Evolutionary conservation across 768 basidiomycete species (phyloP).

Genomic region (Boletus coccyginus): DNA sequence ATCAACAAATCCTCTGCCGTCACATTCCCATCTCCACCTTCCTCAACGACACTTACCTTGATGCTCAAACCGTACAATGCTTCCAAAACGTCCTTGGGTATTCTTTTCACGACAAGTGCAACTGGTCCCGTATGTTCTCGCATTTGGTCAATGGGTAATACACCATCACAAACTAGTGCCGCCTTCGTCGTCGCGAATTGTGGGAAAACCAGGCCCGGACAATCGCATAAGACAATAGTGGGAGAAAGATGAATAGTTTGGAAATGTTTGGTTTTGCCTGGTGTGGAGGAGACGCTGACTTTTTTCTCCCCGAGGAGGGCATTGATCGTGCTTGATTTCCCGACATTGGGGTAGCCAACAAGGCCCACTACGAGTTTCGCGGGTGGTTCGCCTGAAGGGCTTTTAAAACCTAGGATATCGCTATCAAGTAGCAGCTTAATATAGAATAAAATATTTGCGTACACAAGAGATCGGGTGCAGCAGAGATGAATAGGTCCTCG

Average conservation of each 20-base stretch:
- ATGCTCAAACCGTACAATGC: constrained; percentile 85
- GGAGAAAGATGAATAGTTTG: constrained; percentile 96
- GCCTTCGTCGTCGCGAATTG: constrained; percentile 98
- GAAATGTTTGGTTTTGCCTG: constrained; percentile 99
- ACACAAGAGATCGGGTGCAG: constrained; percentile 73
- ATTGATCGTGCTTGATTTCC: constrained; percentile 98
- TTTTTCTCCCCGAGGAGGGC: constrained; percentile 94
- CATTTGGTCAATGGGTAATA: constrained; percentile 96
- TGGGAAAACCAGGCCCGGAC: constrained; percentile 96
- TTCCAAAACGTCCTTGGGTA: constrained; percentile 84
- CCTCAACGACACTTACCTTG: constrained; percentile 59
- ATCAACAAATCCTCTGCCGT: constrained; percentile 81
- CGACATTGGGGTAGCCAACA: constrained; percentile 98
- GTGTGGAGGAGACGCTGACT: constrained; percentile 97
- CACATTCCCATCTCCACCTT: constrained; percentile 77
- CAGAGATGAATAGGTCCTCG: constrained; percentile 72
- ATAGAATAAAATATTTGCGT: constrained; percentile 23
- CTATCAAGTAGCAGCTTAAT: not conserved
- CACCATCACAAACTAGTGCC: constrained; percentile 94
- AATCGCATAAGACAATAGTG: constrained; percentile 87
- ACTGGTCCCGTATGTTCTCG: constrained; percentile 88
- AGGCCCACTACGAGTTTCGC: constrained; percentile 78
- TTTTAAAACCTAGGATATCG: constrained; percentile 54
- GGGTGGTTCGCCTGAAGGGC: constrained; percentile 53
- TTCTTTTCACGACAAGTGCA: constrained; percentile 69